phyloP scores from a whole-genome alignment of 2,329 filamentous ascomycete species.

The Aspergillus candidus region DNA sequence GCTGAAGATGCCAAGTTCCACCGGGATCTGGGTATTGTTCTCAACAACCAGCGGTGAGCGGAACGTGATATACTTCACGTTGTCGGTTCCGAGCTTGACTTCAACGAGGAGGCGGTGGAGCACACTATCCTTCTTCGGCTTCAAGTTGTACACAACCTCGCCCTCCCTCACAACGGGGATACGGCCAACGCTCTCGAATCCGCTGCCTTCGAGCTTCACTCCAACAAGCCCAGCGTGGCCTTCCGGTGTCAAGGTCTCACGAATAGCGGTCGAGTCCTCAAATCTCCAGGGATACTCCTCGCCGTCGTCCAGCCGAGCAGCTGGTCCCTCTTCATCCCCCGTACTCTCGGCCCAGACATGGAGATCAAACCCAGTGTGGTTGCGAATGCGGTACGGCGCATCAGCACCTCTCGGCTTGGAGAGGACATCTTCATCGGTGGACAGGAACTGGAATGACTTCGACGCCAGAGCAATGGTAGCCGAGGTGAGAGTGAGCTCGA shows the following conservation, averaged over 20 bases:
- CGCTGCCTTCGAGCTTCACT: slow-evolving; percentile 82
- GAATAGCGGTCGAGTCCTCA: slow-evolving; percentile 92
- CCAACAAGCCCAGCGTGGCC: slow-evolving; percentile 72
- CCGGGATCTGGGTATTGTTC: slow-evolving; percentile 92
- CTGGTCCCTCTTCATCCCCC: slow-evolving; percentile 60
- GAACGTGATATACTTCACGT: slow-evolving; percentile 96
- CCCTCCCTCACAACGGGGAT: slow-evolving; percentile 92
- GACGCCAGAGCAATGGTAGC: slow-evolving; percentile 88
- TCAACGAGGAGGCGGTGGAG: slow-evolving; percentile 89
- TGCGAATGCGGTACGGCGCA: slow-evolving; percentile 86
- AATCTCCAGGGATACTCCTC: slow-evolving; percentile 94
- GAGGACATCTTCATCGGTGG: slow-evolving; percentile 80
- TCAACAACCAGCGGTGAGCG: slow-evolving; percentile 87
- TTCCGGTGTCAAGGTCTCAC: slow-evolving; percentile 84
- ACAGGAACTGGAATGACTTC: slow-evolving; percentile 87
- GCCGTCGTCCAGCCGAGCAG: slow-evolving; percentile 75
- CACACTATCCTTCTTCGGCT: slow-evolving; percentile 77
- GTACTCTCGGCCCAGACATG: slow-evolving; percentile 73
- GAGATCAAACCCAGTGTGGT: slow-evolving; percentile 91
- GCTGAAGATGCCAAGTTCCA: slow-evolving; percentile 89
- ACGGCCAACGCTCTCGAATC: slow-evolving; percentile 83
- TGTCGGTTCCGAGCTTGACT: slow-evolving; percentile 82
- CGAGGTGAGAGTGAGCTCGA: slow-evolving; percentile 89
- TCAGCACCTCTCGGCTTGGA: slow-evolving; percentile 89
- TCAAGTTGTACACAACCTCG: slow-evolving; percentile 80